Evolutionary conservation across 2,329 filamentous ascomycete genomes (phyloP).

Genomic region (Aspergillus eucalypticola): DNA sequence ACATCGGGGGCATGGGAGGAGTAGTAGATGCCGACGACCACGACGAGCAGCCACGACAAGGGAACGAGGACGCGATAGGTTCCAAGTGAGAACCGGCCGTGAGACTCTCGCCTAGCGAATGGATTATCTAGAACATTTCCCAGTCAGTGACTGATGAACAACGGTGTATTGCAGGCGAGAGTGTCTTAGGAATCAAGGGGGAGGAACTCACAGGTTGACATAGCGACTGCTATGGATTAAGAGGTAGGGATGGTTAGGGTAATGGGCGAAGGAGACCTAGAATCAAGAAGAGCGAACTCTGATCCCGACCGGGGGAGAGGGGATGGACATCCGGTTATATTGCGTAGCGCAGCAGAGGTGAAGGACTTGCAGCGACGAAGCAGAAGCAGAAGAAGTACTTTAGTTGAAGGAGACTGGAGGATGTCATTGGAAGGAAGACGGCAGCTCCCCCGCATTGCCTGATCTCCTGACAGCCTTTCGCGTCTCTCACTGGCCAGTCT

Average conservation of each 20-base stretch:
- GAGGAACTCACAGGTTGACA: constrained; percentile 15
- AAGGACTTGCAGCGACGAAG: background rate
- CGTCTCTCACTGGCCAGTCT: constrained; percentile 14
- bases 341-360: background rate
- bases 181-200: background rate
- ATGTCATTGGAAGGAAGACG: background rate
- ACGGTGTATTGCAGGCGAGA: background rate
- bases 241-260: background rate
- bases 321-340: constrained; percentile 1
- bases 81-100: constrained; percentile 61
- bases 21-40: constrained; percentile 75
- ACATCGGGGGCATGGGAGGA: constrained; percentile 65
- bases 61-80: constrained; percentile 76
- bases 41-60: constrained; percentile 71
- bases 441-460: constrained; percentile 18
- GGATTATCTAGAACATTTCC: constrained; percentile 57
- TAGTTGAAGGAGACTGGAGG: background rate
- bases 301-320: background rate
- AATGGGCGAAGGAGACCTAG: background rate
- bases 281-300: background rate
- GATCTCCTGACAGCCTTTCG: constrained; percentile 18
- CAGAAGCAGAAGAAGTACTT: no score
- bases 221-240: constrained; percentile 8
- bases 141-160: background rate
- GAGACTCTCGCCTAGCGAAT: constrained; percentile 69